Evolutionary conservation across 1,284 basidiomycete species (phyloP), one percentile per base, ranked within the genome.

Genomic region (Sporisorium sorghi): DNA sequence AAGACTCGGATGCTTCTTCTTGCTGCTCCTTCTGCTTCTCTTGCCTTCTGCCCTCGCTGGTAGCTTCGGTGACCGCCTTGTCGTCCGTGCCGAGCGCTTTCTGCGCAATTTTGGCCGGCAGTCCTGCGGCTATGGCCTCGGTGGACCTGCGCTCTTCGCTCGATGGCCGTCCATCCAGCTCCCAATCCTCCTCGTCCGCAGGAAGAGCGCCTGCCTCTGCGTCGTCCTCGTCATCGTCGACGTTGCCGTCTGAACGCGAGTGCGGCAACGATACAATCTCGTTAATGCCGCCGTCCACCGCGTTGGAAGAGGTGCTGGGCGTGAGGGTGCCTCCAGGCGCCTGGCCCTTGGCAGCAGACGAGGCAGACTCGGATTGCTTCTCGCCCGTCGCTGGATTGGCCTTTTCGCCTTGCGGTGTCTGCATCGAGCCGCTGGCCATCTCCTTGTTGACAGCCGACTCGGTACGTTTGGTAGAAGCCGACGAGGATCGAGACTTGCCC

Each of bases 381-480:
- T 75, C 65, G 14, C 78, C 79, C 6, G 78, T 78, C 23, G 58
- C 48, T 10, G 70, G 64, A 19, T 81, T 61, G 10, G 68, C 76
- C 11, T 59, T 64, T n/a, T 74, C 65, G 23, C 75, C 79, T 26
- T 64, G 42, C 14, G 67, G 44, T 24, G 78, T 77, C 58, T 73
- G 65, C 77, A 80, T 81, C 19, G 51, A 42, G 12, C 64, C 61
- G 49, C 73, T 57, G 24, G 68, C 57, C 73, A 80, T 78, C 59
- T 82, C 80, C 26, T 63, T 61, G 64, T 84, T 77, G 49, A 83
- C 66, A 21, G 72, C 42, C 87, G 88, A 9, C 91, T 88, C 14
- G 90, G 89, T 12, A 90, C 88, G 28, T 28, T 64, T 64, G 58
- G 43, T n/a, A 32, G 21, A 95, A n/a, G n/a, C n/a, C 26, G 44